phyloP scores from a whole-genome alignment of 805 yeast species.

The Spathaspora sp. region DNA sequence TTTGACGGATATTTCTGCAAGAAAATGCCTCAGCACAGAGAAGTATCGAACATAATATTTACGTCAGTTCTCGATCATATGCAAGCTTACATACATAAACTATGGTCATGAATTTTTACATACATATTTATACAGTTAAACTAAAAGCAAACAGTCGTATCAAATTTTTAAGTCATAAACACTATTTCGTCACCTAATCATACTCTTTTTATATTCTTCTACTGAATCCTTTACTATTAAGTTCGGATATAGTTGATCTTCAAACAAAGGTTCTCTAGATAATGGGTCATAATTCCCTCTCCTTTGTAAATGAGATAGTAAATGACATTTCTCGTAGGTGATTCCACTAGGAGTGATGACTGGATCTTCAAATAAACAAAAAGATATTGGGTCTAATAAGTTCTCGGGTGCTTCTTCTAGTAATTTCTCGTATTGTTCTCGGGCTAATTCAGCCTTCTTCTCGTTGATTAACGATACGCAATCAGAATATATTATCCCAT shows the following conservation, averaged over 20 bases:
- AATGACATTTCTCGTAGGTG: constrained; percentile 39
- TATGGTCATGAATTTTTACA: no score
- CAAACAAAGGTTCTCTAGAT: constrained; percentile 30
- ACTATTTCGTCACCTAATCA: background rate
- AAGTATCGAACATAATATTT: no score
- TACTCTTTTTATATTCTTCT: constrained; percentile 16
- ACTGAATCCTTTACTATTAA: constrained; percentile 37
- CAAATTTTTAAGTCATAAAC: background rate
- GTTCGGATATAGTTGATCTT: constrained; percentile 37
- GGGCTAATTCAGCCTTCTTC: background rate
- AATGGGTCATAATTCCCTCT: constrained; percentile 38
- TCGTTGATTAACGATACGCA: constrained; percentile 8
- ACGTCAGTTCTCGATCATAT: no score
- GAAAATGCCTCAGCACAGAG: no score
- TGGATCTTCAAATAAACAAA: constrained; percentile 37
- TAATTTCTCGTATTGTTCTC: constrained; percentile 24
- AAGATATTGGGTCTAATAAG: constrained; percentile 40
- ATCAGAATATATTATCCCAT: constrained; percentile 6
- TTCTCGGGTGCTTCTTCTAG: constrained; percentile 36
- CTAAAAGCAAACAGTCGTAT: no score
- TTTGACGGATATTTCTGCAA: no score
- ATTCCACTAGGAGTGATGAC: constrained; percentile 44
- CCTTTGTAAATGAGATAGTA: constrained; percentile 30
- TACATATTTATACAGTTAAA: no score
- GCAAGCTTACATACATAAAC: no score